Evolutionary conservation across 805 yeast species (phyloP).

Genomic region (Nakazawaea peltata): DNA sequence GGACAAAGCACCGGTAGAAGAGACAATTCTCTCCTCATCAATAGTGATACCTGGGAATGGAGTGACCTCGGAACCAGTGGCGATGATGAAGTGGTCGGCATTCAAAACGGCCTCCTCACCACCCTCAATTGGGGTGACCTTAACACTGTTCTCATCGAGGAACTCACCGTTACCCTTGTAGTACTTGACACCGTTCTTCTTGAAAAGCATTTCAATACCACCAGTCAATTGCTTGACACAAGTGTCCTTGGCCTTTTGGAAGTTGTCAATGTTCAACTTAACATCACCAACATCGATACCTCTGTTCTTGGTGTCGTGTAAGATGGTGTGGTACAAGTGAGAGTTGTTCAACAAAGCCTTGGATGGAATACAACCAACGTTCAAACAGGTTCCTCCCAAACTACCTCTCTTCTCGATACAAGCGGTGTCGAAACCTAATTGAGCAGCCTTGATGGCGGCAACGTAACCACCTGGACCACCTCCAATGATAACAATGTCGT

Average conservation of each 20-base stretch:
- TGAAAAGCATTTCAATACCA: slow-evolving; percentile 91
- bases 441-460: slow-evolving; percentile 98
- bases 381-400: slow-evolving; percentile 96
- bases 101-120: slow-evolving; percentile 61
- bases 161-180: slow-evolving; percentile 91
- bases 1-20: slow-evolving; percentile 87
- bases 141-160: slow-evolving; percentile 67
- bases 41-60: slow-evolving; percentile 98
- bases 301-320: slow-evolving; percentile 74
- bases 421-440: slow-evolving; percentile 88
- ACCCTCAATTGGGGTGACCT: slow-evolving; percentile 84
- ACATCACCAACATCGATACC: slow-evolving; percentile 88
- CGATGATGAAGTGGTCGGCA: slow-evolving; percentile 87
- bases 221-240: slow-evolving; percentile 85
- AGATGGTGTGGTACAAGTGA: slow-evolving; percentile 82
- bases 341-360: slow-evolving; percentile 93
- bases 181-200: slow-evolving; percentile 91
- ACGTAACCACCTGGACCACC: slow-evolving; percentile 99
- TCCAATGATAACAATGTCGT: slow-evolving; percentile 92
- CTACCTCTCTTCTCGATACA: slow-evolving; percentile 96
- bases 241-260: slow-evolving; percentile 88
- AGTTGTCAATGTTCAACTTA: slow-evolving; percentile 61
- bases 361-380: slow-evolving; percentile 99
- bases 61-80: slow-evolving; percentile 97
- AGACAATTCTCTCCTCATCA: slow-evolving; percentile 94